Conservation (phyloP, 2,329 filamentous ascomycete species). For the Bretziella fagacearum region DNA sequence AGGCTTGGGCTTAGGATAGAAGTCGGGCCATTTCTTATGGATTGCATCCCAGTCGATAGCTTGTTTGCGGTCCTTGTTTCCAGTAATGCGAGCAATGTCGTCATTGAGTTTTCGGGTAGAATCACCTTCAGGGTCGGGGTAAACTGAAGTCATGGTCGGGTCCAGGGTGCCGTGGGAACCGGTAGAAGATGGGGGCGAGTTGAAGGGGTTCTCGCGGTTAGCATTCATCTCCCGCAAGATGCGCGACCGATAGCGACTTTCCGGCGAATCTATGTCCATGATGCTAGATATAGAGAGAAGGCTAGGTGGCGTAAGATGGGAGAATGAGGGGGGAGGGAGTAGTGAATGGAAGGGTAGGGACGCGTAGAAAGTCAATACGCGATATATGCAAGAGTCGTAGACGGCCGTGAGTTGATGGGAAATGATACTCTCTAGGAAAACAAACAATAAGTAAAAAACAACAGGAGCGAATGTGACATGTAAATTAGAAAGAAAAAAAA, state of each 20-base stretch:
- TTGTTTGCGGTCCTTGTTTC: slow-evolving; percentile 22
- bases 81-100: slow-evolving; percentile 29
- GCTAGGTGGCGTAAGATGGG: neutral
- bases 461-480: neutral
- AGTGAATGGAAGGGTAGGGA: neutral
- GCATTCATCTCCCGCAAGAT: slow-evolving; percentile 35
- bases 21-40: slow-evolving; percentile 37
- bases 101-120: slow-evolving; percentile 35
- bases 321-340: neutral
- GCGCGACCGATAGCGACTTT: slow-evolving; percentile 29
- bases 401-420: neutral
- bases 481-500: neutral
- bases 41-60: slow-evolving; percentile 29
- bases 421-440: slow-evolving; percentile 13
- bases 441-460: neutral
- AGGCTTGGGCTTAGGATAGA: slow-evolving; percentile 26
- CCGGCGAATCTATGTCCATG: slow-evolving; percentile 27
- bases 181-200: slow-evolving; percentile 40
- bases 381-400: neutral
- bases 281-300: slow-evolving; percentile 5
- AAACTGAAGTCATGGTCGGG: slow-evolving; percentile 35
- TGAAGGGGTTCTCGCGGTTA: slow-evolving; percentile 38
- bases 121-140: slow-evolving; percentile 36
- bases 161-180: slow-evolving; percentile 40
- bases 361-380: neutral